Percentiles rank a stretch among this genome's conserved stretches.
Conservation (phyloP, 306 rosid species). For the Dryas alaskensis region DNA sequence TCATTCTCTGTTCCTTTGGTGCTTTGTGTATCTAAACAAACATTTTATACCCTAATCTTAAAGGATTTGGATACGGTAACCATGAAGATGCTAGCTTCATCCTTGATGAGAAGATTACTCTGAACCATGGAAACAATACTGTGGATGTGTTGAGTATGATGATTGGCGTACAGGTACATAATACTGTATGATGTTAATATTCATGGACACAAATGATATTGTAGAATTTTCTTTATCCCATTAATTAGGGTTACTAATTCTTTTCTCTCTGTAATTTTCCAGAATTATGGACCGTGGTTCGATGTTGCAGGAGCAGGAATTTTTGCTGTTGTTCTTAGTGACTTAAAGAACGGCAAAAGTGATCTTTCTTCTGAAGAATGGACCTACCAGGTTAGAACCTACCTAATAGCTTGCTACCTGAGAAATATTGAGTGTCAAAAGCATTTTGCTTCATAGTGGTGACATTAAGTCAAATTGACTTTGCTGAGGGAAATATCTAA, state of each 20-base stretch:
- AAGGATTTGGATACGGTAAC: slow-evolving; percentile 21
- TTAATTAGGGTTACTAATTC: neutral
- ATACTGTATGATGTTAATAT: neutral
- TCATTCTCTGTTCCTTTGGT: neutral
- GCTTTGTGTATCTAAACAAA: neutral
- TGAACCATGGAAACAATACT: slow-evolving; percentile 20
- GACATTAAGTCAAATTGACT: too few species aligned
- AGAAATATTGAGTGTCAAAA: neutral
- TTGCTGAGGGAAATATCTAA: too few species aligned
- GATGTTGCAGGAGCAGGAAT: slow-evolving; percentile 26
- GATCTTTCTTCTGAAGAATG: slow-evolving; percentile 22
- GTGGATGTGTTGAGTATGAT: slow-evolving; percentile 20
- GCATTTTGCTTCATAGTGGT: neutral
- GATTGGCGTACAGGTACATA: slow-evolving; percentile 22
- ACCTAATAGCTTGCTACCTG: neutral
- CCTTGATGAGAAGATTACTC: neutral
- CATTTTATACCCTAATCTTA: neutral
- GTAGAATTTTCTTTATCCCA: neutral
- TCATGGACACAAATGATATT: neutral
- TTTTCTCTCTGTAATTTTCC: neutral
- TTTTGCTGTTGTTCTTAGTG: slow-evolving; percentile 10
- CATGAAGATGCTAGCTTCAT: slow-evolving; percentile 25
- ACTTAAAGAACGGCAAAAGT: slow-evolving; percentile 7
- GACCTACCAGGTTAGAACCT: slow-evolving; percentile 12
- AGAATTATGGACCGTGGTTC: slow-evolving; percentile 18